Evolutionary conservation across 2,329 filamentous ascomycete genomes (phyloP), one percentile per base, ranked within the genome.

Genomic region (Curvularia verruculosa): DNA sequence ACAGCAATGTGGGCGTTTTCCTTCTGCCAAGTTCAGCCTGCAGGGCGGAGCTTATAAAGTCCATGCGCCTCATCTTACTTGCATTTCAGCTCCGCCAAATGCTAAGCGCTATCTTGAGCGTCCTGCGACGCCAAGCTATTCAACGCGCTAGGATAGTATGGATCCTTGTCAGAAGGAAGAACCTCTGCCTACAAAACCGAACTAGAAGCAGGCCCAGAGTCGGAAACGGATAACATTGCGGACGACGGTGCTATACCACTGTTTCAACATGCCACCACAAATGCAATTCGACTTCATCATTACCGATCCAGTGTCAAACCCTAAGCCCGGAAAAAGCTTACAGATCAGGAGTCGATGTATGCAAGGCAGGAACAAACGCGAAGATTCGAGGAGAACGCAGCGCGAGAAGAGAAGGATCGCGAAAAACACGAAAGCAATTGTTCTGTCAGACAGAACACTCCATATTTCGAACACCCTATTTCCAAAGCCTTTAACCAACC

Each of bases 321-420:
- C 15, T 6, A 44, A 44, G 41, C 41, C 41, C 10, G 41, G 41
- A 9, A 44, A 44, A 44, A 44, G 41, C 41, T 2, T 44, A 13
- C 41, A 44, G 6, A 44, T 44, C 15, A 44, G 41, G 24, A 44
- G 41, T 24, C 41, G 41, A 44, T 44, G 41, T 44, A 44, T 44
- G 41, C 23, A 28, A 15, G 41, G 41, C 24, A 44, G 15, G 23
- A 44, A 44, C 19, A 44, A 44, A 24, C 41, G 24, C 41, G 41
- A 44, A 44, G 41, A 26, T 24, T 44, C 41, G 3, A 44, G 41
- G 15, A 28, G 41, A n/a, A 28, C 41, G 24, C 41, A 28, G 41
- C 41, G 41, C 18, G 41, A 44, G 23, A 44, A 44, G 41, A 44
- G 24, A 44, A 44, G 26, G 24, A 28, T 28, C 24, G 41, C 41